These are phyloP conservation scores for Metarhizium rileyi DNA, from an alignment of 2,329 filamentous ascomycete species.

Conservation along the genomic window DNA sequence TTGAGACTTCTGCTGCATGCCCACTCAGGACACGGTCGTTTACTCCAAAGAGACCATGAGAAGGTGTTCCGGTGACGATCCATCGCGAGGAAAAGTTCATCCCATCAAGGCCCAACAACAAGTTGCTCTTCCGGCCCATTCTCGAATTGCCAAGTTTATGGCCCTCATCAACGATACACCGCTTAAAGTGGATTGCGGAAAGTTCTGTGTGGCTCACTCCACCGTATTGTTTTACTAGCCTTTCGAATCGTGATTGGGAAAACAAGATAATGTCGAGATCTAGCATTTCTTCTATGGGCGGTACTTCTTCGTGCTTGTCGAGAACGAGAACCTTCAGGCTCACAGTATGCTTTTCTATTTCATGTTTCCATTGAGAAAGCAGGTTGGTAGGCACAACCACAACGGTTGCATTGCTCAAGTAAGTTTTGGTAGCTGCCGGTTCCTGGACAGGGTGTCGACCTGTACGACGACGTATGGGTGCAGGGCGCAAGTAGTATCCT, in stretches of 20 bases:
- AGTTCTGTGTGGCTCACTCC: slow-evolving; percentile 46
- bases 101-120: slow-evolving; percentile 40
- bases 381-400: slow-evolving; percentile 78
- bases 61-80: slow-evolving; percentile 87
- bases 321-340: slow-evolving; percentile 57
- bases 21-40: slow-evolving; percentile 9
- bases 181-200: slow-evolving; percentile 67
- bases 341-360: slow-evolving; percentile 68
- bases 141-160: slow-evolving; percentile 67
- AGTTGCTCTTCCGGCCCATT: slow-evolving; percentile 42
- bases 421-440: slow-evolving; percentile 39
- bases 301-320: slow-evolving; percentile 44
- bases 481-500: slow-evolving; percentile 48
- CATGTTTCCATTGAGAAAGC: slow-evolving; percentile 71
- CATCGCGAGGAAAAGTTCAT: slow-evolving; percentile 65
- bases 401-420: slow-evolving; percentile 59
- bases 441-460: slow-evolving; percentile 10
- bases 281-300: slow-evolving; percentile 46
- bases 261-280: slow-evolving; percentile 71
- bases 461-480: slow-evolving; percentile 25
- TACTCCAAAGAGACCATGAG: slow-evolving; percentile 70
- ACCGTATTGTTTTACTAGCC: slow-evolving; percentile 30
- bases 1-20: slow-evolving; percentile 1
- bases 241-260: slow-evolving; percentile 63
- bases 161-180: slow-evolving; percentile 87